Conservation (phyloP, 2,329 filamentous ascomycete species). For the Aaosphaeria pasadenensis region DNA sequence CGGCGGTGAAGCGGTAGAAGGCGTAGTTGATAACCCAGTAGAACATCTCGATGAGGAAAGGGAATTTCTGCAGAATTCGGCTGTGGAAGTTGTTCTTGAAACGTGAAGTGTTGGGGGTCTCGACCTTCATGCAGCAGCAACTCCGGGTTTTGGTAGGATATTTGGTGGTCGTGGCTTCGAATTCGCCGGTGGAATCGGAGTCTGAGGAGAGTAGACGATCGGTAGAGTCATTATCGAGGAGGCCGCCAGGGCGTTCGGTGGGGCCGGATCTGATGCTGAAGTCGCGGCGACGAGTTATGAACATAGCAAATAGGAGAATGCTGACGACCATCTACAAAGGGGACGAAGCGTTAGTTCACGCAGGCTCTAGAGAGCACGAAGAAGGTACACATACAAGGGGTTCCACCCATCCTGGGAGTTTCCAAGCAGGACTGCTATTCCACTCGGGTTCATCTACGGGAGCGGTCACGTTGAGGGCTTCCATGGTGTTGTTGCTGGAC, state of each 20-base stretch:
- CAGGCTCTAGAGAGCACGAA: not conserved
- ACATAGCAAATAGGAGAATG: constrained; percentile 50
- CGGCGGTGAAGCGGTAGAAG: constrained; percentile 61
- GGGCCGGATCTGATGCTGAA: constrained; percentile 41
- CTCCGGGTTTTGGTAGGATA: constrained; percentile 49
- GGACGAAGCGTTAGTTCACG: not conserved
- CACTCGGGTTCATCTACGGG: constrained; percentile 17
- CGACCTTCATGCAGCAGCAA: constrained; percentile 51
- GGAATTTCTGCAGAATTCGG: constrained; percentile 63
- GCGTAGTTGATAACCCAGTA: constrained; percentile 67
- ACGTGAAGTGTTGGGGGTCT: constrained; percentile 59
- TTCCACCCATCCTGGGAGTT: constrained; percentile 42
- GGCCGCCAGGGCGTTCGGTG: constrained; percentile 22
- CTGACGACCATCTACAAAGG: constrained; percentile 46
- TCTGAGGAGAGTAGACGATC: constrained; percentile 40
- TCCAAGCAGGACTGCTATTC: constrained; percentile 42
- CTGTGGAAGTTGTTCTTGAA: constrained; percentile 61
- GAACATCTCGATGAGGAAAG: constrained; percentile 71
- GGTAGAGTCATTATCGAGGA: constrained; percentile 34
- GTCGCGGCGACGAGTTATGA: constrained; percentile 46
- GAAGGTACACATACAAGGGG: constrained; percentile 29
- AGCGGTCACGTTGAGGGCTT: constrained; percentile 3
- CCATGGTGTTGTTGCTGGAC: constrained; percentile 1
- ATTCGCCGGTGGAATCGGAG: constrained; percentile 35
- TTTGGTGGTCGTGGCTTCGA: constrained; percentile 34